phyloP scores from a whole-genome alignment of 805 yeast genomes.

The Torulaspora quercuum region DNA sequence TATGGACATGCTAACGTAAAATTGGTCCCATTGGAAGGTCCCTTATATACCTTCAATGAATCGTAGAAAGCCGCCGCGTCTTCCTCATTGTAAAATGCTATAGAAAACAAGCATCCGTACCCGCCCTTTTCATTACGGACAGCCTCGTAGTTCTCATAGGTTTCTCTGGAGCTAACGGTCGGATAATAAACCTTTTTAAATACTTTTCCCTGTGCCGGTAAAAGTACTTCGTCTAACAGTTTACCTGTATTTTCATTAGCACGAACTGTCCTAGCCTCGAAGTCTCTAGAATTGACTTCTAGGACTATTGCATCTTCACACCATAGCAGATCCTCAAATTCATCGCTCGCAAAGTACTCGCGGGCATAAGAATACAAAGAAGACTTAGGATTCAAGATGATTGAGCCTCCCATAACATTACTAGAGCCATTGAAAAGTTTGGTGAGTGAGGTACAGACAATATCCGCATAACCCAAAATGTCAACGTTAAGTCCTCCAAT shows the following conservation, averaged over 20 bases:
- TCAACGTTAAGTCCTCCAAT: conserved; percentile 70
- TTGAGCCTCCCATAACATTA: conserved; percentile 88
- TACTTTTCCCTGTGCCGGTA: conserved; percentile 12
- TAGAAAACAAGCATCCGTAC: conserved; percentile 15
- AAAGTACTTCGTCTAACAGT: conserved; percentile 8
- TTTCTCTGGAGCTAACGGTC: conserved; percentile 14
- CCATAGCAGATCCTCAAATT: conserved; percentile 73
- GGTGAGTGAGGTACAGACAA: conserved; percentile 84
- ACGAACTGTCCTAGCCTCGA: conserved; percentile 50
- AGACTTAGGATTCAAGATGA: conserved; percentile 65
- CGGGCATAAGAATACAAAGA: conserved; percentile 48
- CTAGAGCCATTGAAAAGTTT: conserved; percentile 92
- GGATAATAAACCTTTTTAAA: conserved; percentile 14
- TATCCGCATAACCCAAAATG: conserved; percentile 69
- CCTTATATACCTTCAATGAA: conserved; percentile 43
- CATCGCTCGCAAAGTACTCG: conserved; percentile 41
- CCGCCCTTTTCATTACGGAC: conserved; percentile 15
- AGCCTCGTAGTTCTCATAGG: conserved; percentile 11
- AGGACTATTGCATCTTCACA: conserved; percentile 86
- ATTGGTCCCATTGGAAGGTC: conserved; percentile 86
- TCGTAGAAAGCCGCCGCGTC: conserved; percentile 15
- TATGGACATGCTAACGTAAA: conserved; percentile 85
- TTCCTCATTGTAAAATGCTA: conserved; percentile 10
- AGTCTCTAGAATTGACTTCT: conserved; percentile 88
- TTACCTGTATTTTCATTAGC: conserved; percentile 49